These are phyloP conservation scores for Fusarium praegraminearum DNA, from an alignment of 2,329 filamentous ascomycete species.

Conservation along the genomic window DNA sequence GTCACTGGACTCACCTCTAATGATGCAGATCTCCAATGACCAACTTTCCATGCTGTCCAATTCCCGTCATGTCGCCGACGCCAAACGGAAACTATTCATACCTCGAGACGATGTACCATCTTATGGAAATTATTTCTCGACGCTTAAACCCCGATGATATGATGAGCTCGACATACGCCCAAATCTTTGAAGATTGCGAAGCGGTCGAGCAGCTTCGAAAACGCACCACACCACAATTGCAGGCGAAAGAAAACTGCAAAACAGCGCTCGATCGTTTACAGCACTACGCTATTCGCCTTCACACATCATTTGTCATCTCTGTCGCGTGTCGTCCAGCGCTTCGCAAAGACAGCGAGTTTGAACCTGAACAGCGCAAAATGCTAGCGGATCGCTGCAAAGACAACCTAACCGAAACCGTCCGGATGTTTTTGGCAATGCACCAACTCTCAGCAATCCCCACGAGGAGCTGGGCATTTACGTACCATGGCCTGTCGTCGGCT, in stretches of 20 bases:
- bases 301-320: constrained; percentile 74
- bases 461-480: constrained; percentile 75
- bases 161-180: constrained; percentile 61
- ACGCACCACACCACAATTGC: constrained; percentile 64
- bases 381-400: constrained; percentile 70
- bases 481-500: constrained; percentile 74
- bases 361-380: constrained; percentile 63
- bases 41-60: constrained; percentile 67
- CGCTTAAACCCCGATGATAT: constrained; percentile 67
- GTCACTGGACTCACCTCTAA: constrained; percentile 11
- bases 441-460: constrained; percentile 75
- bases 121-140: constrained; percentile 70
- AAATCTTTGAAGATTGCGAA: constrained; percentile 69
- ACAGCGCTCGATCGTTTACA: constrained; percentile 72
- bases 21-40: constrained; percentile 69
- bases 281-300: constrained; percentile 72
- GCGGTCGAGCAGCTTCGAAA: constrained; percentile 65
- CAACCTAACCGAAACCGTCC: constrained; percentile 73
- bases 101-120: constrained; percentile 73
- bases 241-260: constrained; percentile 72
- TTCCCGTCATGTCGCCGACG: constrained; percentile 60
- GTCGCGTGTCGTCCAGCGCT: constrained; percentile 74
- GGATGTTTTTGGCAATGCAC: constrained; percentile 77
- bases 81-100: constrained; percentile 66
- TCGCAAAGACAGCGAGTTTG: constrained; percentile 65